Evolutionary conservation across 2,329 filamentous ascomycete species (phyloP), one percentile per base, ranked within the genome.

Genomic region (Chrysoporthe puriensis): DNA sequence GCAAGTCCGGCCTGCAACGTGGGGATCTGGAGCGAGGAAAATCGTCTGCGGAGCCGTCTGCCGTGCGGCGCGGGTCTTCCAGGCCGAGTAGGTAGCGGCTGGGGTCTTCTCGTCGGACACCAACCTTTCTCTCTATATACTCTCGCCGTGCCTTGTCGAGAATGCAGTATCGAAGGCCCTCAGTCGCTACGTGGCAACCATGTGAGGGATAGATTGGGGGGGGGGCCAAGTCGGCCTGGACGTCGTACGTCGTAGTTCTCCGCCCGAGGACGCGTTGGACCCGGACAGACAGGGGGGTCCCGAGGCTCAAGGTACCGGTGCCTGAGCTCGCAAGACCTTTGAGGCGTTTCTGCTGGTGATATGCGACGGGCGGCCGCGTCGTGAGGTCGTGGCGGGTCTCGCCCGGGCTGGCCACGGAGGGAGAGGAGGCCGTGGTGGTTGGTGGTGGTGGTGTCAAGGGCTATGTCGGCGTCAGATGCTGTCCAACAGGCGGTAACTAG

Each of bases 211-310:
- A 16, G 36, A 26, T 16, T 16, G 46, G 34, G 11, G 13, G 46
- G 14, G 26, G 26, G 26, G 26, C 2, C 2, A 7, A 16, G 21
- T 50, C 26, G n/a, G 44, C n/a, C 21, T 26, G 16, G 44, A 32
- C 40, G 40, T 52, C n/a, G 64, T 67, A 32, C 40, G 40, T 52
- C n/a, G 64, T 67, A 21, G 58, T n/a, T 54, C 42, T 68, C 56
- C 21, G 67, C 56, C 40, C 64, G 67, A 61, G 44, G 66, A 69
- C 54, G 61, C 67, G 67, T 63, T 63, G 56, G 56, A 64, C 40
- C n/a, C 32, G 56, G 34, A 44, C 34, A 63, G 60, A 69, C 64
- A 64, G 66, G 64, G 50, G 50, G 26, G 21, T 2, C 21, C 32
- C 11, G 50, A 54, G 21, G 5, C 32, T 34, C 50, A 6, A 54